A percentile compares a stretch with the other conserved stretches of the same genome.
Evolutionary conservation across 805 yeast species (phyloP).

Genomic region (Ogataea angusta): DNA sequence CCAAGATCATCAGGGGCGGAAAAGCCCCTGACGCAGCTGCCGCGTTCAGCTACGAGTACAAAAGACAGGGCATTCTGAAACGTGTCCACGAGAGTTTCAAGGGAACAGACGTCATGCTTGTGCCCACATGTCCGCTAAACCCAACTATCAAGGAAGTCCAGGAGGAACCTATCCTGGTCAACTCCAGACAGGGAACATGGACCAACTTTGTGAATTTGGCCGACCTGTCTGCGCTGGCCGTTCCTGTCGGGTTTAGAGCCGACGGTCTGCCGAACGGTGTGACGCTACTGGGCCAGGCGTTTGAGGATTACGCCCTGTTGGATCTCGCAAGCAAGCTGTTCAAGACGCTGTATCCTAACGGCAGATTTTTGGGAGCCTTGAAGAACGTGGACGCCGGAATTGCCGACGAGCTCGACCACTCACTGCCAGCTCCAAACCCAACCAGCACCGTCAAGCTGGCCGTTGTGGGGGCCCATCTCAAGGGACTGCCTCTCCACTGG

Average conservation of each 20-base stretch:
- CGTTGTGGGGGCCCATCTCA: conserved; percentile 94
- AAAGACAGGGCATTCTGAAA: conserved; percentile 76
- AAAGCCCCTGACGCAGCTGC: conserved; percentile 77
- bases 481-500: conserved; percentile 90
- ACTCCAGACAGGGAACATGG: conserved; percentile 96
- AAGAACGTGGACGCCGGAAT: conserved; percentile 24
- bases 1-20: conserved; percentile 73
- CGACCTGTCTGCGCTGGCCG: conserved; percentile 85
- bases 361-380: conserved; percentile 55
- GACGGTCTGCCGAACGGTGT: conserved; percentile 93
- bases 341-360: conserved; percentile 41
- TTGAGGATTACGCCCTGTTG: conserved; percentile 83
- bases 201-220: conserved; percentile 95
- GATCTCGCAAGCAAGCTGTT: conserved; percentile 77
- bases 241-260: conserved; percentile 83
- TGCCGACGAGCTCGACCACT: conserved; percentile 43
- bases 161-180: conserved; percentile 75
- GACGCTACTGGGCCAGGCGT: conserved; percentile 76
- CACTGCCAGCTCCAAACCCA: conserved; percentile 43
- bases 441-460: conserved; percentile 62
- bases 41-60: conserved; percentile 81
- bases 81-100: conserved; percentile 52
- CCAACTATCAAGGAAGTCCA: conserved; percentile 75
- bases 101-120: conserved; percentile 70
- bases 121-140: conserved; percentile 92